phyloP scores from a whole-genome alignment of 2,329 filamentous ascomycete genomes.

The Ramularia endophylla region DNA sequence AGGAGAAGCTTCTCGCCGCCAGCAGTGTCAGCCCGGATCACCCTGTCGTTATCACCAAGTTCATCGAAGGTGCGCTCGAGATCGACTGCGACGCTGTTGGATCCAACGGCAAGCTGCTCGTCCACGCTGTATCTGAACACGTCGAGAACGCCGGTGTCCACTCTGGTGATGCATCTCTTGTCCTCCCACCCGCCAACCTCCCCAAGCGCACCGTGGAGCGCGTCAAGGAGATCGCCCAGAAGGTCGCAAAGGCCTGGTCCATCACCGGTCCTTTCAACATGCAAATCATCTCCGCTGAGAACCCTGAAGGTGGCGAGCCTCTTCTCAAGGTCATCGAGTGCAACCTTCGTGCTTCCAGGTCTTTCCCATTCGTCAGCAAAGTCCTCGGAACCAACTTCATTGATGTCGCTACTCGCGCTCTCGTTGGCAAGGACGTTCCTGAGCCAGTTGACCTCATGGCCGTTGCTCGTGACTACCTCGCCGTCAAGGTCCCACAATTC shows the following conservation, averaged over 20 bases:
- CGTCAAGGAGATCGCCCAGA: conserved; percentile 90
- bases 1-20: conserved; percentile 90
- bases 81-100: conserved; percentile 95
- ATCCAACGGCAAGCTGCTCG: conserved; percentile 73
- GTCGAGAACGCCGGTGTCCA: conserved; percentile 96
- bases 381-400: conserved; percentile 96
- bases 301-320: conserved; percentile 67
- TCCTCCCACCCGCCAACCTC: conserved; percentile 79
- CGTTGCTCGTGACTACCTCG: conserved; percentile 81
- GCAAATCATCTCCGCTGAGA: conserved; percentile 94
- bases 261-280: conserved; percentile 99
- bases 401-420: conserved; percentile 86
- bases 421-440: conserved; percentile 79
- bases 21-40: conserved; percentile 90
- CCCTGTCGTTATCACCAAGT: conserved; percentile 96
- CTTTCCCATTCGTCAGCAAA: conserved; percentile 98
- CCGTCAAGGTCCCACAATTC: conserved; percentile 98
- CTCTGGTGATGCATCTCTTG: conserved; percentile 92
- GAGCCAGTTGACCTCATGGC: conserved; percentile 83
- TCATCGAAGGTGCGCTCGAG: conserved; percentile 93
- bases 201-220: conserved; percentile 73
- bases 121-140: conserved; percentile 94
- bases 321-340: conserved; percentile 95
- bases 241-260: conserved; percentile 93
- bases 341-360: conserved; percentile 93